Evolutionary conservation across 1,139 yeast genomes (phyloP).

Genomic region (Suhomyces bolitotheri): DNA sequence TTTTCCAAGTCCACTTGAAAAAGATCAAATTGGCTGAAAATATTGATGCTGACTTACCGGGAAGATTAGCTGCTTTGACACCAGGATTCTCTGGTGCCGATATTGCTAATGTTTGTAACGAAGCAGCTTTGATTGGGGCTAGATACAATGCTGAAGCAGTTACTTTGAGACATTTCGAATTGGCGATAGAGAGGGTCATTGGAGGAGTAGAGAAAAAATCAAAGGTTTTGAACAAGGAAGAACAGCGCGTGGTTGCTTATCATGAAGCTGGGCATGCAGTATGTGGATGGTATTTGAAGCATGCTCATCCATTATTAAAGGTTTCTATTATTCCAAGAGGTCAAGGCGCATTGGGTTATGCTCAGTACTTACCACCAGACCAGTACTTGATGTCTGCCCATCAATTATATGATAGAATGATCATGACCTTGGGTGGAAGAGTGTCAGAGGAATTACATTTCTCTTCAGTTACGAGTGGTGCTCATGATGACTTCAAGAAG

Average conservation of each 20-base stretch:
- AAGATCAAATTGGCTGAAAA: constrained; percentile 57
- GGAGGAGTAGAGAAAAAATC: constrained; percentile 95
- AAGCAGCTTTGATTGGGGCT: constrained; percentile 96
- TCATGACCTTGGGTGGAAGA: constrained; percentile 96
- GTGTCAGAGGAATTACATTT: constrained; percentile 94
- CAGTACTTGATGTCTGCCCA: constrained; percentile 76
- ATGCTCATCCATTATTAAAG: constrained; percentile 90
- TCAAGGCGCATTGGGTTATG: constrained; percentile 96
- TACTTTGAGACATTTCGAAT: constrained; percentile 78
- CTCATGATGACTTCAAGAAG: constrained; percentile 92
- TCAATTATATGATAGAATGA: constrained; percentile 86
- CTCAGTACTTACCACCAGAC: constrained; percentile 95
- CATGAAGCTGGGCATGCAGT: constrained; percentile 99
- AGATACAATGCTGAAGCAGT: constrained; percentile 72
- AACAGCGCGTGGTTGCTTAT: constrained; percentile 87
- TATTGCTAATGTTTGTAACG: constrained; percentile 95
- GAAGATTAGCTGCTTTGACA: constrained; percentile 89
- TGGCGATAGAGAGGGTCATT: constrained; percentile 94
- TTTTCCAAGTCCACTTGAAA: constrained; percentile 79
- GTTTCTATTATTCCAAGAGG: constrained; percentile 97
- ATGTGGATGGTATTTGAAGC: constrained; percentile 91
- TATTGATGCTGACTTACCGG: constrained; percentile 59
- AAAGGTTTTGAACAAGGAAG: constrained; percentile 77
- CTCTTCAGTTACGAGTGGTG: constrained; percentile 89
- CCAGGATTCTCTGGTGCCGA: constrained; percentile 99